Base-by-base conservation (phyloP, 2,329 filamentous ascomycete genomes). In the Alternaria angustiovoidea region DNA sequence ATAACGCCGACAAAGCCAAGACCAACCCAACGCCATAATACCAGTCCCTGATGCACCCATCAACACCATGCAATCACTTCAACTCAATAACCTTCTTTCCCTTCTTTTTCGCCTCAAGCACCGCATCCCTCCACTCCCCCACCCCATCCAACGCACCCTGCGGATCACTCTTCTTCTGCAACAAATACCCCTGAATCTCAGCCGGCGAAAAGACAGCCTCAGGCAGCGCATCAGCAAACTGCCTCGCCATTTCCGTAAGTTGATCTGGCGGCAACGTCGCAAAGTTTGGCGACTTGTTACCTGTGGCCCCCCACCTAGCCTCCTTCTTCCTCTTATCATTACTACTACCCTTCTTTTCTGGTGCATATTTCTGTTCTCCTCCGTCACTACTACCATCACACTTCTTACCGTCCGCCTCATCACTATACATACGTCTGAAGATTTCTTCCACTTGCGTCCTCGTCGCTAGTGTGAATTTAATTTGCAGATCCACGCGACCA, bases 401-500 rank as follows among this genome's bases (percentile, higher is more conserved):
- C 6, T 36, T 7, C 2, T 41, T 51, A 1, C 8, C 51, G 1
- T 47, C 55, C 2, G 38, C 44, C 9, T 65, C 63, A 4, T 46
- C 11, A 5, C 57, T 46, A 44, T 70, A 74, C 65, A 73, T 72
- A 20, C 66, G 63, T 3, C 54, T 34, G 57, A 69, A 73, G 4
- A 73, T 65, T 0, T 62, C 59, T 2, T 43, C 39, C 3, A 64
- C 57, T 28, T 64, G 62, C 0, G 43, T 32, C 11, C 47, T 55
- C 1, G 67, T 55, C 0, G 69, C 70, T 6, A 69, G 61, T 38
- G 47, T 57, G 48, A 73, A 72, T 36, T 54, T 54, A 5, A 73
- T 55, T n/a, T 73, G 66, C 4, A 64, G 85, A 70, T 89, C 87
- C 7, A 89, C 82, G 6, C 87, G 84, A 1, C 87, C 87, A 0